Evolutionary conservation across 2,329 filamentous ascomycete genomes (phyloP).

Genomic region (Colletotrichum limetticola): DNA sequence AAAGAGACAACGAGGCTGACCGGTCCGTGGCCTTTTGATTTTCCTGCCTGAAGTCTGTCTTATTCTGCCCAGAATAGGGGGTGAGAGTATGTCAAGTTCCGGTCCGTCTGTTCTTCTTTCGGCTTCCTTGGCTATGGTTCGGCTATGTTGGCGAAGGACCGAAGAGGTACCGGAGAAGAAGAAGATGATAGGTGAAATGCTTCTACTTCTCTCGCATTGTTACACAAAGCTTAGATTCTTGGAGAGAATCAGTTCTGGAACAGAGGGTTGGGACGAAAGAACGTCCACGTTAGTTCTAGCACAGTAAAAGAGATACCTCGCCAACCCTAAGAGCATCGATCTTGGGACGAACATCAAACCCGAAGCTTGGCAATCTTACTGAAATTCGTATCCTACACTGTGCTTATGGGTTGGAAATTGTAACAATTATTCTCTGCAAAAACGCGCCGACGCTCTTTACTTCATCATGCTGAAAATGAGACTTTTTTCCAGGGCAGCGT

Average conservation of each 20-base stretch:
- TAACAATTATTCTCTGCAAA: background rate
- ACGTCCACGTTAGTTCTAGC: background rate
- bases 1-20: background rate
- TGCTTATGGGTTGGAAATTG: background rate
- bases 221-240: background rate
- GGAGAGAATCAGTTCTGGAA: too few relatives aligned
- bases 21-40: background rate
- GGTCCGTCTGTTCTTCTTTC: background rate
- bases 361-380: background rate
- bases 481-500: background rate
- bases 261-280: too few relatives aligned
- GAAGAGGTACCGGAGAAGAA: background rate
- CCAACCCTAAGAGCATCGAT: too few relatives aligned
- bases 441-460: too few relatives aligned
- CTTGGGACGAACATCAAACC: constrained; percentile 32
- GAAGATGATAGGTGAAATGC: background rate
- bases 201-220: background rate
- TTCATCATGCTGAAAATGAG: background rate
- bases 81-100: background rate
- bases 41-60: too few relatives aligned
- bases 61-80: background rate
- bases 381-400: background rate
- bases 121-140: background rate
- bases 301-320: background rate
- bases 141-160: background rate